These are phyloP conservation scores for Russula foetens DNA, from an alignment of 768 basidiomycete genomes.

Conservation along the genomic window DNA sequence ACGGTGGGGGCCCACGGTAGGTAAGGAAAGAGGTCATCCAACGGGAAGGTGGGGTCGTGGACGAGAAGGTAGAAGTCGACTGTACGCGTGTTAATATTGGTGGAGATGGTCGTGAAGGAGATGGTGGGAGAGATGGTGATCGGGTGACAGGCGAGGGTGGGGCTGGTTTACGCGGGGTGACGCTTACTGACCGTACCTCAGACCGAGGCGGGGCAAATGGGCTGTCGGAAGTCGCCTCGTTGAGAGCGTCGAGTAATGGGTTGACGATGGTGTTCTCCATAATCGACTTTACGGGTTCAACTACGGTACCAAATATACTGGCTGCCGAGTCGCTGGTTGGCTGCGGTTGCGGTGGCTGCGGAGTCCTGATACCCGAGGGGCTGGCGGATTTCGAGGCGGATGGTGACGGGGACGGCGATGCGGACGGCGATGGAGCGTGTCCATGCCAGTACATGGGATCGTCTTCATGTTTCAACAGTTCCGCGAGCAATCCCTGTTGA, in stretches of 20 bases:
- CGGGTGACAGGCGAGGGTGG: constrained; percentile 16
- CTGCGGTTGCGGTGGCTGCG: constrained; percentile 11
- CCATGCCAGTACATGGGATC: constrained; percentile 52
- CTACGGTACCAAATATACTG: background rate
- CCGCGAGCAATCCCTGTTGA: constrained; percentile 48
- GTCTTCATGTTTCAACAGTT: constrained; percentile 57
- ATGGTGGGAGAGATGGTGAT: constrained; percentile 27
- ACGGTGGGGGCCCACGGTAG: constrained; percentile 17
- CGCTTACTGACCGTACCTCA: background rate
- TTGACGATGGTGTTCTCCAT: background rate
- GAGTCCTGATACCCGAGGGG: constrained; percentile 9
- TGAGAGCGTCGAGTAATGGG: constrained; percentile 13
- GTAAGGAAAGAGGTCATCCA: constrained; percentile 44
- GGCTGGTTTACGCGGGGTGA: constrained; percentile 7
- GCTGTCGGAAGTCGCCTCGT: constrained; percentile 10
- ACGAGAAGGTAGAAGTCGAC: constrained; percentile 31
- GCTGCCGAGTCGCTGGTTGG: background rate
- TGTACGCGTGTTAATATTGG: constrained; percentile 31
- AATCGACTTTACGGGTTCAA: background rate
- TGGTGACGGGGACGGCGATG: background rate
- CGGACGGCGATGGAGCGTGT: background rate
- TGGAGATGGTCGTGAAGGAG: constrained; percentile 27
- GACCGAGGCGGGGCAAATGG: background rate
- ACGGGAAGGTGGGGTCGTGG: constrained; percentile 40
- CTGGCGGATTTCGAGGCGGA: background rate